These are phyloP conservation scores for Barnettozyma populi DNA, from an alignment of 805 yeast genomes.

Conservation along the genomic window DNA sequence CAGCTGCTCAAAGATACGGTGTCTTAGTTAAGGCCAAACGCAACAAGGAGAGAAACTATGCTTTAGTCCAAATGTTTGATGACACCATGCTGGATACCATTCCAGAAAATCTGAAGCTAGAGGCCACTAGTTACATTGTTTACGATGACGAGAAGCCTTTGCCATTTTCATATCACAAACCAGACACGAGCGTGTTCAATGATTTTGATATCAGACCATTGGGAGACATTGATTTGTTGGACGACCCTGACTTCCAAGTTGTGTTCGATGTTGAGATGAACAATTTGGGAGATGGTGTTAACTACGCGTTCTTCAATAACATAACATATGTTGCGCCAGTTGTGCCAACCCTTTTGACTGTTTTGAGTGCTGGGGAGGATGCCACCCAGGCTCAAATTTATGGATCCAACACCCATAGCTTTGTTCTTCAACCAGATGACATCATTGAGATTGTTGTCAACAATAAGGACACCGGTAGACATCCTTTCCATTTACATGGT, in stretches of 20 bases:
- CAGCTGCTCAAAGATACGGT: slow-evolving; percentile 80
- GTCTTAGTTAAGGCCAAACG: slow-evolving; percentile 57
- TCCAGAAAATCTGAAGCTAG: slow-evolving; percentile 53
- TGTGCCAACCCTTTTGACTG: slow-evolving; percentile 66
- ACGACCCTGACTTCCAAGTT: slow-evolving; percentile 58
- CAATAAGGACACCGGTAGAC: slow-evolving; percentile 72
- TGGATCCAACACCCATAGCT: slow-evolving; percentile 64
- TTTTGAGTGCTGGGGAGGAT: slow-evolving; percentile 51
- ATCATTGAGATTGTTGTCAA: slow-evolving; percentile 70
- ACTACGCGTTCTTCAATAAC: slow-evolving; percentile 72
- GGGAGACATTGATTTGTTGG: slow-evolving; percentile 42
- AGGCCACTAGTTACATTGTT: slow-evolving; percentile 49
- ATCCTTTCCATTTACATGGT: slow-evolving; percentile 76
- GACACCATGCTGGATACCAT: slow-evolving; percentile 61
- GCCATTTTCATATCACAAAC: slow-evolving; percentile 24
- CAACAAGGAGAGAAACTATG: slow-evolving; percentile 41
- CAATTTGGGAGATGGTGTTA: slow-evolving; percentile 67
- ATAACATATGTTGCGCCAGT: slow-evolving; percentile 60
- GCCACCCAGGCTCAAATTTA: slow-evolving; percentile 59
- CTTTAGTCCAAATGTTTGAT: slow-evolving; percentile 59
- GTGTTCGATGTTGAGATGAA: slow-evolving; percentile 58
- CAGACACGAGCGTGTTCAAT: slow-evolving; percentile 21
- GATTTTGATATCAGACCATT: slow-evolving; percentile 35
- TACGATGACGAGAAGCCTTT: slow-evolving; percentile 36
- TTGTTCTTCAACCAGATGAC: slow-evolving; percentile 54